phyloP scores from a whole-genome alignment of 176 grass and related monocot species.

The Oryza nivara region DNA sequence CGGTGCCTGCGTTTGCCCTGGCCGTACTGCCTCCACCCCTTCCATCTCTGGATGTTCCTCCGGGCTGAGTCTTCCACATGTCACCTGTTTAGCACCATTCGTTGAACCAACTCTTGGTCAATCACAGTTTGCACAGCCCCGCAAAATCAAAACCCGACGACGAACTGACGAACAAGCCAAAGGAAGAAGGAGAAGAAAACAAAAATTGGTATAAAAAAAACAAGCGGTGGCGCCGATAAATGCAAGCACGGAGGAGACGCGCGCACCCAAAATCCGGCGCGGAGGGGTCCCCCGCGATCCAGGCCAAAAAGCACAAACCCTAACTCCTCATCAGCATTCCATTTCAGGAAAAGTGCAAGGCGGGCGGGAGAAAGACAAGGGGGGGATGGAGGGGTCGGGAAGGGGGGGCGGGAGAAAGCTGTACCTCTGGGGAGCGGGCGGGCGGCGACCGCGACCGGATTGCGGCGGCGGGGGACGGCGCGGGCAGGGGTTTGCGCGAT shows the following conservation, averaged over 20 bases:
- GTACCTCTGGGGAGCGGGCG: constrained; percentile 15
- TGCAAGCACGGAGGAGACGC: background rate
- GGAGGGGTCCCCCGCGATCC: too few relatives aligned
- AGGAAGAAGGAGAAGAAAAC: background rate
- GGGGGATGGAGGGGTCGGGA: background rate
- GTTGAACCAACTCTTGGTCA: constrained; percentile 17
- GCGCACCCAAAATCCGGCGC: background rate
- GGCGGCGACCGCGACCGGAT: background rate
- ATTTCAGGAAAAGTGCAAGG: background rate
- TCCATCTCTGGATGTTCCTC: constrained; percentile 2
- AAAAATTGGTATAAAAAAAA: too few relatives aligned
- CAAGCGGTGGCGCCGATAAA: background rate
- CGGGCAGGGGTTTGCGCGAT: background rate
- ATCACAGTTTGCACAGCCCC: background rate
- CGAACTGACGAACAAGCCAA: background rate
- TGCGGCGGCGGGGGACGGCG: background rate
- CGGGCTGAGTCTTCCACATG: constrained; percentile 44
- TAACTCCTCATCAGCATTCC: background rate
- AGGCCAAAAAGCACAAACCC: background rate
- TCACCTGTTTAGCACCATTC: background rate
- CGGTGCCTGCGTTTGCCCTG: background rate
- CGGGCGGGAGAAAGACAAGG: too few relatives aligned
- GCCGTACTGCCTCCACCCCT: background rate
- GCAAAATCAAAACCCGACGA: background rate
- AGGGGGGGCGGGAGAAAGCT: background rate